Percentiles rank a stretch among this genome's conserved stretches.
Evolutionary conservation across 2,329 filamentous ascomycete species (phyloP).

Genomic region (Xylariomycetidae sp.): DNA sequence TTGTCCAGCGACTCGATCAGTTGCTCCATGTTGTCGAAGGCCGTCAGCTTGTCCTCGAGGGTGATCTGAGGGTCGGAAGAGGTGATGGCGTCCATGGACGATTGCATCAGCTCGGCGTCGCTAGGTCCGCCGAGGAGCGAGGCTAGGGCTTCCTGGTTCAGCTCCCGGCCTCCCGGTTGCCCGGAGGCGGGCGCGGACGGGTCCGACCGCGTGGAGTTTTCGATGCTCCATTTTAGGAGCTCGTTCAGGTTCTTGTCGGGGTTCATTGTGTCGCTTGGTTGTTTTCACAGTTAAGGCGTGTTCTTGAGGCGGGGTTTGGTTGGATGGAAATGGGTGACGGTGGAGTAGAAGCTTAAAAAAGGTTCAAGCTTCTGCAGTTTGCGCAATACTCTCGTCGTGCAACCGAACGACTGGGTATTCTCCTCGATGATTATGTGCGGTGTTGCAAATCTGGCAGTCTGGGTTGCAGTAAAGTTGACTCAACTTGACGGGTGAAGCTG

Average conservation of each 20-base stretch:
- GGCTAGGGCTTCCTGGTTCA: conserved; percentile 66
- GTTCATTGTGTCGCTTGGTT: conserved; percentile 25
- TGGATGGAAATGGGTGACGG: no score
- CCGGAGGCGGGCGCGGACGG: conserved; percentile 26
- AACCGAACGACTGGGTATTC: not conserved
- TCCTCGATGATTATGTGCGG: no score
- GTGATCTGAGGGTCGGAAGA: conserved; percentile 55
- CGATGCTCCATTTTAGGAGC: conserved; percentile 71
- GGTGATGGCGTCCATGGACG: conserved; percentile 71
- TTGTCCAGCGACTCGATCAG: conserved; percentile 91
- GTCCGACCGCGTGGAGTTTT: conserved; percentile 34
- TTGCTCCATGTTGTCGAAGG: conserved; percentile 94
- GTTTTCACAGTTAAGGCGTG: not conserved
- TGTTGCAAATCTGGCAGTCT: no score
- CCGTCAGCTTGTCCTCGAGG: conserved; percentile 70
- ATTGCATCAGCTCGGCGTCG: conserved; percentile 87
- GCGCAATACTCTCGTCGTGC: no score
- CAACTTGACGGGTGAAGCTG: conserved; percentile 1
- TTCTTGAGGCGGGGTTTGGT: conserved; percentile 1
- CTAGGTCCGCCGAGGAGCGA: conserved; percentile 77
- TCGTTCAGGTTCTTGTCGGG: conserved; percentile 60
- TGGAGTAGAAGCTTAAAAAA: no score
- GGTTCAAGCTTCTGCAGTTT: no score
- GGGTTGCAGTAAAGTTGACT: no score
- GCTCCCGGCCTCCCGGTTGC: conserved; percentile 27